Evolutionary conservation across 1,284 basidiomycete species (phyloP).

Genomic region (Ganoderma leucocontextum): DNA sequence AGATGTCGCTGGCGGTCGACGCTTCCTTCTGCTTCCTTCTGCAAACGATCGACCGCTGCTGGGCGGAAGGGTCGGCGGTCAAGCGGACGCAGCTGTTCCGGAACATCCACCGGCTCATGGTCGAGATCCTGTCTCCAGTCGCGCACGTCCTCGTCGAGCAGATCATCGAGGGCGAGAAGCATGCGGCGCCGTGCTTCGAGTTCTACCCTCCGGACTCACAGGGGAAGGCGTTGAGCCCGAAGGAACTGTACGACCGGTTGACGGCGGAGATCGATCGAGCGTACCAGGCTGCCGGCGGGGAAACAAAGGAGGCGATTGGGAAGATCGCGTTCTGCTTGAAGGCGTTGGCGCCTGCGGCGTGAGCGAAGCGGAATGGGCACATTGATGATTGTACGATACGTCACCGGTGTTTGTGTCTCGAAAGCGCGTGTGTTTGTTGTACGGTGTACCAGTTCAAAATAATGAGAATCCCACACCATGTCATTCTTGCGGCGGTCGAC

Average conservation of each 20-base stretch:
- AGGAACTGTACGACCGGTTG: constrained; percentile 3
- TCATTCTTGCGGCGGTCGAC: too few relatives aligned
- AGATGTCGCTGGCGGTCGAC: constrained; percentile 31
- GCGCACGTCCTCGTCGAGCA: constrained; percentile 30
- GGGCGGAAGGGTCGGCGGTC: constrained; percentile 17
- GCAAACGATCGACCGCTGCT: constrained; percentile 30
- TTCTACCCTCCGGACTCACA: constrained; percentile 18
- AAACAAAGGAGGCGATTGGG: constrained; percentile 5
- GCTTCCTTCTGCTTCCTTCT: constrained; percentile 35
- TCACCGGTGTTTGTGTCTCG: not conserved
- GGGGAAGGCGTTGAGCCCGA: not conserved
- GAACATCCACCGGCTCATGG: constrained; percentile 31
- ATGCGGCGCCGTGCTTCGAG: constrained; percentile 26
- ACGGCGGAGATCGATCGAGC: constrained; percentile 4
- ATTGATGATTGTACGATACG: not conserved
- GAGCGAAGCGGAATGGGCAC: not conserved
- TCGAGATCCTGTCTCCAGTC: constrained; percentile 23
- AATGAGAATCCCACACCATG: not conserved
- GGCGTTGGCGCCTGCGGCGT: not conserved
- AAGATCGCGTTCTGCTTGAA: constrained; percentile 15
- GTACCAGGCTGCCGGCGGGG: not conserved
- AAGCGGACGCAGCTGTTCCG: constrained; percentile 24
- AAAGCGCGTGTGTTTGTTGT: not conserved
- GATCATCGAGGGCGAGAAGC: constrained; percentile 11
- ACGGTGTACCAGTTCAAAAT: not conserved